Base-by-base conservation (phyloP, 208 protist genomes). In the Acanthamoeba castellanii region DNA sequence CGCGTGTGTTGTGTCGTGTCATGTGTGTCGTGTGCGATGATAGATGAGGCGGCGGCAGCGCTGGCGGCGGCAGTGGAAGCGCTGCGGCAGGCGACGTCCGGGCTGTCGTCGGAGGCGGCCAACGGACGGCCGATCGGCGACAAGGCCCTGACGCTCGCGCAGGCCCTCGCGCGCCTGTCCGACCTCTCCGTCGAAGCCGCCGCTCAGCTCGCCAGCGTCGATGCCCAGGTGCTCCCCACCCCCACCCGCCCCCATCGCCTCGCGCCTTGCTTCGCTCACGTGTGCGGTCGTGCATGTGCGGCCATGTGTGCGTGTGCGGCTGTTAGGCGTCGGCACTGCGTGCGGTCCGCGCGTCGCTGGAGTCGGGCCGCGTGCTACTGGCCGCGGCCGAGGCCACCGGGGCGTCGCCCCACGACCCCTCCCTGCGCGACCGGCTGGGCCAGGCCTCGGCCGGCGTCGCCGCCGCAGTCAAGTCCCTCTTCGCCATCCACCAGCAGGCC, bases 121-220 rank as follows among this genome's bases (percentile, higher is more conserved):
- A 87, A 87, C 32, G 78, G 47, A 6, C 78, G 78, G n/a, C 78
- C 78, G 27, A 61, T 87, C 45, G 78, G 78, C 25, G 78, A 87
- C 20, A 42, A 18, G 2, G 78, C 78, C 34, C 4, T 25, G n/a
- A 27, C 37, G 18, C 32, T 87, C 27, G 78, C 78, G 14, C 14
- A 52, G 9, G 42, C 78, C 11, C 78, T 87, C 47, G 25, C 78
- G n/a, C 42, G 27, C 9, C 78, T 87, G 27, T 20, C 78, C 50
- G 27, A 87, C 7, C 78, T 87, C 7, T 61, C 78, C 6, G 20
- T 37, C 27, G 50, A 20, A 3, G 78, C 78, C 13, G 78, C 78
- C 2, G 11, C 78, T 37, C 37, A 87, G 11, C 47, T 84, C 55
- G 37, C 2, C 1, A 55, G 27, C 25, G 74, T 37, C 32, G 74